Evolutionary conservation across 495 filamentous ascomycete genomes (phyloP).

Genomic region (Parachaetomium inaequale): DNA sequence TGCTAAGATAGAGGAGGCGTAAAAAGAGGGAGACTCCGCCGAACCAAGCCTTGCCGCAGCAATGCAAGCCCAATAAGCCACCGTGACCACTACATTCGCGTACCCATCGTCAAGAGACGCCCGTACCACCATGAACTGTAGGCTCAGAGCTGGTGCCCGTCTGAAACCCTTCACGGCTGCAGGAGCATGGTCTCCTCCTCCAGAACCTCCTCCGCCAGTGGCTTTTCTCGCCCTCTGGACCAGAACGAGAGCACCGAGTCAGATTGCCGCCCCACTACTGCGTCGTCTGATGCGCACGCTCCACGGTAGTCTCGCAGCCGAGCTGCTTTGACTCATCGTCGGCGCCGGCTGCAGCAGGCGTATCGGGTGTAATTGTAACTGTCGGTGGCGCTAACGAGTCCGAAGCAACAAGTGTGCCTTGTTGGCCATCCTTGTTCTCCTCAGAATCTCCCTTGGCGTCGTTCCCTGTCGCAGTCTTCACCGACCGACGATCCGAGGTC

Average conservation of each 20-base stretch:
- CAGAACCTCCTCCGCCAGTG: neutral
- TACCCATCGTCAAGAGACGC: neutral
- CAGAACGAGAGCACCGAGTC: constrained; percentile 1
- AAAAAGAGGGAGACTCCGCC: neutral
- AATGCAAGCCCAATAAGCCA: neutral
- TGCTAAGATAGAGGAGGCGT: neutral
- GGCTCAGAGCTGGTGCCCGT: neutral
- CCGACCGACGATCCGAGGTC: neutral
- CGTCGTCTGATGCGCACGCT: constrained; percentile 32
- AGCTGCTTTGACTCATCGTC: constrained; percentile 39
- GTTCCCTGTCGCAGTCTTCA: neutral
- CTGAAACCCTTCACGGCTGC: neutral
- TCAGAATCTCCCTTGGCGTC: neutral
- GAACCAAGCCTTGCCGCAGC: neutral
- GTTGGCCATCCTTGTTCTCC: neutral
- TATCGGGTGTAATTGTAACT: constrained; percentile 42
- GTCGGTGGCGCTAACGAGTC: constrained; percentile 28
- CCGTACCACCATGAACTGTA: neutral
- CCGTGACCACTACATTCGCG: neutral
- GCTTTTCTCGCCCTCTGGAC: neutral
- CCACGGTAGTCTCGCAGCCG: constrained; percentile 31
- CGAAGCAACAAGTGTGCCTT: neutral
- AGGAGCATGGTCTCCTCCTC: neutral
- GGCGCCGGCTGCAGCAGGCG: constrained; percentile 28
- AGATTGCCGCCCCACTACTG: constrained; percentile 28